These are phyloP conservation scores for Tilletia caries DNA, from an alignment of 1,284 basidiomycete genomes.

Conservation along the genomic window DNA sequence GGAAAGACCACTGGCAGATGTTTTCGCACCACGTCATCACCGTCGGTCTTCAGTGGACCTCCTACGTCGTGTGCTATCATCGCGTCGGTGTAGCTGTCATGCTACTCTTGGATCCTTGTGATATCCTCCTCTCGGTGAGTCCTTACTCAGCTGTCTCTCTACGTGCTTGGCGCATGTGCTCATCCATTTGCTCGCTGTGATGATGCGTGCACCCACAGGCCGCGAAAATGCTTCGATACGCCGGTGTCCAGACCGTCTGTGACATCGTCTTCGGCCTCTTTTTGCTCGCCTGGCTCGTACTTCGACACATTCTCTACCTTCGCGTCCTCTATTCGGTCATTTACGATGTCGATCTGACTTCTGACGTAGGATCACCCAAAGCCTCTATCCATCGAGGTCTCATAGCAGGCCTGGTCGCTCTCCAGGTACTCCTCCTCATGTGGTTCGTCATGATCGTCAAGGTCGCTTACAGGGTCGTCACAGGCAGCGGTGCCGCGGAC, in stretches of 20 bases:
- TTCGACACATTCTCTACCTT: conserved; percentile 43
- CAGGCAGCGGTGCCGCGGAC: conserved; percentile 76
- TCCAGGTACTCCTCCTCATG: conserved; percentile 68
- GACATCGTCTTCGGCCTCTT: conserved; percentile 74
- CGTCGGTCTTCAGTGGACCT: conserved; percentile 69
- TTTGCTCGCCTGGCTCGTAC: conserved; percentile 47
- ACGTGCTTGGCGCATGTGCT: neutral
- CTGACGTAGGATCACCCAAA: neutral
- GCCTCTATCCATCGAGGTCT: conserved; percentile 13
- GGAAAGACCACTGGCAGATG: conserved; percentile 95
- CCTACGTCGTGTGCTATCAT: conserved; percentile 80
- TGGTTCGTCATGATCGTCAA: conserved; percentile 84
- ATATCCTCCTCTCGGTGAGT: conserved; percentile 84
- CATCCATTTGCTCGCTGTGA: neutral
- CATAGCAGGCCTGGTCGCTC: conserved; percentile 27
- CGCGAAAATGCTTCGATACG: conserved; percentile 90
- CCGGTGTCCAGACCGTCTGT: conserved; percentile 66
- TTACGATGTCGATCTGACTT: neutral
- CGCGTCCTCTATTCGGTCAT: conserved; percentile 38
- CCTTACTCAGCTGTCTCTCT: conserved; percentile 15
- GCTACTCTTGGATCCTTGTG: conserved; percentile 87
- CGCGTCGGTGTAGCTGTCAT: conserved; percentile 83
- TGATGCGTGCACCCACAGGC: neutral
- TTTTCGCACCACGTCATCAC: conserved; percentile 91
- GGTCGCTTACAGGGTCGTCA: conserved; percentile 75